Evolutionary conservation across 2,329 filamentous ascomycete genomes (phyloP), one percentile per base, ranked within the genome.

Genomic region (Sarocladiaceae sp.): DNA sequence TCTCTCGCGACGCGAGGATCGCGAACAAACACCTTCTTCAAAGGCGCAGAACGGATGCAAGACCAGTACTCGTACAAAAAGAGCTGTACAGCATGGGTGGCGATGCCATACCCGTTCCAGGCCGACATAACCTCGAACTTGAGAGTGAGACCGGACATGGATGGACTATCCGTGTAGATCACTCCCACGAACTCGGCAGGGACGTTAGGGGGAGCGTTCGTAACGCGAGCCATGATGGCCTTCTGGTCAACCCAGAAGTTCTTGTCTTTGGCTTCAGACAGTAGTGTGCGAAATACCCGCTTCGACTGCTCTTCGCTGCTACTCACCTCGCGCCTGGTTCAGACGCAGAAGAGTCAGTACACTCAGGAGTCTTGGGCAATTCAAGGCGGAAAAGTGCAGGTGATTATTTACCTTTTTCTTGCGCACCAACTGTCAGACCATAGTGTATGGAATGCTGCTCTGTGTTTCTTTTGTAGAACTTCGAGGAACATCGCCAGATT

Each of bases 1-100:
- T 10, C 28, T 8, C 23, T 44, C 11, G 40, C 40, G 12, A 44
- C 13, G 4, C 22, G 40, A n/a, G 22, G 40, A n/a, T 44, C 23
- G 13, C 40, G 40, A 12, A 44, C 40, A 28, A 44, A 44, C 22
- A 44, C 40, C 40, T 44, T 44, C 40, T n/a, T 44, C 22, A 44
- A 44, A 28, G 40, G 40, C 11, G 22, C 40, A 3, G 40, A 44
- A n/a, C 40, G 40, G 15, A 44, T 28, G 17, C 8, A 44, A 22
- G 25, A 3, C 40, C 40, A 44, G 40, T 44, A 44, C 7, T 3
- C 22, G 22, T 44, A n/a, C 3, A 44, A n/a, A n/a, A 44, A 44
- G 7, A 44, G 40, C 22, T 17, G 40, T 23, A 44, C 20, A n/a
- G 40, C 40, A n/a, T 44, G 40, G 22, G 8, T 44, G 20, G 40